Percentiles rank a stretch among this genome's conserved stretches.
phyloP scores from a whole-genome alignment of 768 basidiomycete genomes.

The Mrakia frigida region DNA sequence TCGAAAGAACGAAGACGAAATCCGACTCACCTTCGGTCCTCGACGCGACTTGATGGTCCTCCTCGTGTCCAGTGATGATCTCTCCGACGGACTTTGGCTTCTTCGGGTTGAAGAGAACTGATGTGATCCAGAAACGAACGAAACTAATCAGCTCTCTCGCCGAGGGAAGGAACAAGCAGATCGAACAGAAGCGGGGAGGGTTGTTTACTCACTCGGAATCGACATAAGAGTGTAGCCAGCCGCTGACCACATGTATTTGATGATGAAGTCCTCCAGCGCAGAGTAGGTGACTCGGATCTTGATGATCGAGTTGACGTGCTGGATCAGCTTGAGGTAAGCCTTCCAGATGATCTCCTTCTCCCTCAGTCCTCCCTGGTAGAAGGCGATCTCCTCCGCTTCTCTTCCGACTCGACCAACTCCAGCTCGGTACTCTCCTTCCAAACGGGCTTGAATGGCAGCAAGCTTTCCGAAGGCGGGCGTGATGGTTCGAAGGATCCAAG shows the following conservation, averaged over 20 bases:
- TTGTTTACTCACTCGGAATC: slow-evolving; percentile 67
- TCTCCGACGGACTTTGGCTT: slow-evolving; percentile 15
- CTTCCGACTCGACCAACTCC: slow-evolving; percentile 80
- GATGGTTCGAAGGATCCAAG: slow-evolving; percentile 61
- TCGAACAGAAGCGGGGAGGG: no score
- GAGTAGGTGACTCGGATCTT: slow-evolving; percentile 47
- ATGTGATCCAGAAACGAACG: not conserved
- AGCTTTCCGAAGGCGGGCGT: slow-evolving; percentile 89
- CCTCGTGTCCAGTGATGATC: slow-evolving; percentile 10
- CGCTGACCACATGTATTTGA: slow-evolving; percentile 78
- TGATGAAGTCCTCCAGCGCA: slow-evolving; percentile 26
- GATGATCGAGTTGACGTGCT: slow-evolving; percentile 86
- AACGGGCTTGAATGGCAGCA: slow-evolving; percentile 75
- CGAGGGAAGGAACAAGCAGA: not conserved
- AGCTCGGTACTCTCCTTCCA: slow-evolving; percentile 87
- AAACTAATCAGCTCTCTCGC: not conserved
- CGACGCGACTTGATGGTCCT: slow-evolving; percentile 27
- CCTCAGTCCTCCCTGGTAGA: slow-evolving; percentile 80
- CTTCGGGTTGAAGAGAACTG: slow-evolving; percentile 23
- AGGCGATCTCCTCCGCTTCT: slow-evolving; percentile 93
- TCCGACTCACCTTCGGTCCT: slow-evolving; percentile 21
- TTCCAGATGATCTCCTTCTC: slow-evolving; percentile 75
- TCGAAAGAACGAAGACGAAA: not conserved
- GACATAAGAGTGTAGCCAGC: slow-evolving; percentile 87
- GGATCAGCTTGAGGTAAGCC: slow-evolving; percentile 73